phyloP scores from a whole-genome alignment of 352 stramenopile genomes.

The Peronospora belbahrii region DNA sequence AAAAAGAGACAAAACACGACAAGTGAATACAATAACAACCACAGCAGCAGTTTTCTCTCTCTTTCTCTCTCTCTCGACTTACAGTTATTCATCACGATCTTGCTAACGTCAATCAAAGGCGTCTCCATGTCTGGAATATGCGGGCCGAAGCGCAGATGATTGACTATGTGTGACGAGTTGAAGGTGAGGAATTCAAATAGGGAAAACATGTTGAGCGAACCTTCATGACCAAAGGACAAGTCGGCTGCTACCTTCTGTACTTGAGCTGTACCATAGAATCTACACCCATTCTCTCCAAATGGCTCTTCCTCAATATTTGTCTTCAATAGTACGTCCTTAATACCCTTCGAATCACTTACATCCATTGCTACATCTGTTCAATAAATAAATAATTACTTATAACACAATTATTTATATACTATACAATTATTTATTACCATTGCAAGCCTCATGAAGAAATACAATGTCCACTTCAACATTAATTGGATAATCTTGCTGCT shows the following conservation, averaged over 20 bases:
- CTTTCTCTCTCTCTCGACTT: slow-evolving; percentile 5
- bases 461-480: slow-evolving; percentile 74
- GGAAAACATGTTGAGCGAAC: slow-evolving; percentile 80
- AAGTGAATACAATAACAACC: neutral
- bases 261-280: slow-evolving; percentile 56
- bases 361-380: slow-evolving; percentile 70
- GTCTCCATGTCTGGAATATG: slow-evolving; percentile 81
- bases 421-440: slow-evolving; percentile 25
- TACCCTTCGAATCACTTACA: slow-evolving; percentile 78
- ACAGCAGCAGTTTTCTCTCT: too few species aligned
- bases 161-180: slow-evolving; percentile 81
- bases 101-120: slow-evolving; percentile 75
- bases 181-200: slow-evolving; percentile 87
- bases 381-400: slow-evolving; percentile 1
- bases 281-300: slow-evolving; percentile 63
- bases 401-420: neutral
- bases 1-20: neutral
- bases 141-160: slow-evolving; percentile 70
- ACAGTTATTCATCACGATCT: slow-evolving; percentile 79
- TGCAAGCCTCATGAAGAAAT: slow-evolving; percentile 75
- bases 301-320: slow-evolving; percentile 54
- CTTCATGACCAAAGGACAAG: slow-evolving; percentile 80
- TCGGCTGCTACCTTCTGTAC: slow-evolving; percentile 80
- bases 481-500: slow-evolving; percentile 79
- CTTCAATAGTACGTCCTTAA: slow-evolving; percentile 74